Evolutionary conservation across 495 filamentous ascomycete genomes (phyloP), one percentile per base, ranked within the genome.

Genomic region (Letharia lupina): DNA sequence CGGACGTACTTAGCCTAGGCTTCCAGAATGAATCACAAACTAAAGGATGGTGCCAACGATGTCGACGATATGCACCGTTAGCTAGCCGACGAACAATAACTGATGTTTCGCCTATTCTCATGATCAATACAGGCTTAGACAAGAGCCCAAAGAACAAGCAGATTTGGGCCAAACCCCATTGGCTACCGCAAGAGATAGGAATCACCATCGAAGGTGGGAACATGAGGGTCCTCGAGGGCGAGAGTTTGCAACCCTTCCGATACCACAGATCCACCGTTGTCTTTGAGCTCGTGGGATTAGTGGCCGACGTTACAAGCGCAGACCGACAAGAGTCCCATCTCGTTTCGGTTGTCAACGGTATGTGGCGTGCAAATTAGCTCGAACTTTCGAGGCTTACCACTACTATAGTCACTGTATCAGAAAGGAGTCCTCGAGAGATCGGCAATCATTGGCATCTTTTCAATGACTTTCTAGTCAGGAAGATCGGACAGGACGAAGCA

Each of bases 391-490:
- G 31, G 37, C 28, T 60, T 28, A 52, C 11, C 0, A 35, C 12
- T 23, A 39, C n/a, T 18, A 41, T 61, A 87, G 90, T 96, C 54
- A 89, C 87, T 1, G 84, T 93, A 35, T 91, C 91, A 13, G 78
- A 79, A 15, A 80, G 82, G 2, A 76, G 80, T 9, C 69, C 81
- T 8, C 78, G 52, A 56, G 52, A 84, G 11, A 73, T 73, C 2
- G 79, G 84, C 62, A 84, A 79, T 68, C 85, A 85, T 67, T 99
- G 94, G 94, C 90, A 96, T 71, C 73, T 99, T 7, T 96, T 99
- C 76, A 99, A 99, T 63, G 94, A 99, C 75, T 99, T 99, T 69
- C 79, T 95, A 16, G 94, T 99, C 42, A 84, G 89, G 8, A 84
- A 87, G n/a, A 81, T 96, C 23, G 81, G 86, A 18, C 78, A 81